Conservation (phyloP, 139 green algal species). For the Chlorella sp. region DNA sequence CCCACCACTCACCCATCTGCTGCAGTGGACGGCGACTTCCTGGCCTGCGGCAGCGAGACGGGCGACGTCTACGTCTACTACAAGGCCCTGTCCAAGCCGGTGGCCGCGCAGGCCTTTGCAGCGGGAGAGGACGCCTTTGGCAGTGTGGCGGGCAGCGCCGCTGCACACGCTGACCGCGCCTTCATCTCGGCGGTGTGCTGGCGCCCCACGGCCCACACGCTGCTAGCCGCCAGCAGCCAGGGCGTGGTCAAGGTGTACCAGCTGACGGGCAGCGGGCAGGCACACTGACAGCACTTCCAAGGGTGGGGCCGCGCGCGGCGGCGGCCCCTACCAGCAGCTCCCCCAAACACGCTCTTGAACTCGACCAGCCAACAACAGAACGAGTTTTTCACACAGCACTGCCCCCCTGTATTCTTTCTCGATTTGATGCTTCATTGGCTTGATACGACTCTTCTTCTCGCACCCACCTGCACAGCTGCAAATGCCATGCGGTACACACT, state of each 20-base stretch:
- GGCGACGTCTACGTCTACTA: constrained; percentile 84
- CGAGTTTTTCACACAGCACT: background rate
- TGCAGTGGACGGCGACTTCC: constrained; percentile 75
- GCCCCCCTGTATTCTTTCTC: background rate
- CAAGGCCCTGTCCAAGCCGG: constrained; percentile 63
- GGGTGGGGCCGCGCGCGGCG: no score
- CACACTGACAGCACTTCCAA: background rate
- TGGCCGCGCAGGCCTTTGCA: constrained; percentile 46
- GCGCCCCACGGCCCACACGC: constrained; percentile 56
- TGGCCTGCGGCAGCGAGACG: constrained; percentile 89
- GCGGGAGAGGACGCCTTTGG: background rate
- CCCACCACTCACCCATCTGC: background rate
- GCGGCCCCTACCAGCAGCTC: no score
- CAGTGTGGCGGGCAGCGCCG: background rate
- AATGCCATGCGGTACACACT: no score
- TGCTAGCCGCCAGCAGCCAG: constrained; percentile 78
- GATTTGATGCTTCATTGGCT: no score
- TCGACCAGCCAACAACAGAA: background rate
- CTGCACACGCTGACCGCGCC: constrained; percentile 7
- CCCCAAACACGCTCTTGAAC: background rate
- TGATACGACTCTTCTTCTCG: background rate
- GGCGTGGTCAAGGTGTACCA: constrained; percentile 70
- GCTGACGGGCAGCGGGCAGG: constrained; percentile 36
- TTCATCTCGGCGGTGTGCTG: constrained; percentile 82
- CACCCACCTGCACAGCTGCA: background rate